Base-by-base conservation (phyloP, 371 early-diverging fungal genomes). In the Lichtheimia ramosa region DNA sequence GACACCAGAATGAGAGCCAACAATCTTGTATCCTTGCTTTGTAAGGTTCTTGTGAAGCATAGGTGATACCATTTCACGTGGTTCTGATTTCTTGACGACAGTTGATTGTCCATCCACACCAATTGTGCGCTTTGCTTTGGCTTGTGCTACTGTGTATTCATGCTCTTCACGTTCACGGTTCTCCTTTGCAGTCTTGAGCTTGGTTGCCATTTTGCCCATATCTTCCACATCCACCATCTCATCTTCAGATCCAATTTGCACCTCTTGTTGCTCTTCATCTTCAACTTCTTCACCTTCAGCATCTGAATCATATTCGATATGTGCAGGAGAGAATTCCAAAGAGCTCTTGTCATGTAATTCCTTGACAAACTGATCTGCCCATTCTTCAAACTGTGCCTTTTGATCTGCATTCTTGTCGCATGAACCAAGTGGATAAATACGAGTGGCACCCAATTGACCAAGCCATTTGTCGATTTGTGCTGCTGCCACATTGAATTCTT, bases 1-100 rank as follows among this genome's bases (percentile, higher is more conserved):
- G 39, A 92, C 92, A 27, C 90, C 92, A 4, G 87, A 87, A 66
- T 92, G 92, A 5, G 88, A 65, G 28, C 91, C 92, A 48, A 92
- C 82, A 41, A 91, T 84, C 68, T 89, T 90, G 68, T 92, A 91
- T 1, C 92, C 89, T 70, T 91, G 90, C 66, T 92, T 91, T 27
- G 87, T 89, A 52, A 91, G 73, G 24, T 84, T 85, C 56, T 89
- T 87, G 59, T 85, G 77, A 42, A 91, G 71, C 75, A 85, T 83
- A 12, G 90, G 90, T 1, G 87, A 90, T 10, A 91, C 88, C 92
- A 92, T 92, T 51, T 83, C 89, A 43, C 89, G 84, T 13, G 82
- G 72, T 58, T 79, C 73, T 27, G 79, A 63, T 53, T 69, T 59
- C 25, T 71, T 74, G 48, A 66, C 65, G 20, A 54, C 51, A 0